phyloP scores from a whole-genome alignment of 768 basidiomycete species.

The Leccinum broughii region DNA sequence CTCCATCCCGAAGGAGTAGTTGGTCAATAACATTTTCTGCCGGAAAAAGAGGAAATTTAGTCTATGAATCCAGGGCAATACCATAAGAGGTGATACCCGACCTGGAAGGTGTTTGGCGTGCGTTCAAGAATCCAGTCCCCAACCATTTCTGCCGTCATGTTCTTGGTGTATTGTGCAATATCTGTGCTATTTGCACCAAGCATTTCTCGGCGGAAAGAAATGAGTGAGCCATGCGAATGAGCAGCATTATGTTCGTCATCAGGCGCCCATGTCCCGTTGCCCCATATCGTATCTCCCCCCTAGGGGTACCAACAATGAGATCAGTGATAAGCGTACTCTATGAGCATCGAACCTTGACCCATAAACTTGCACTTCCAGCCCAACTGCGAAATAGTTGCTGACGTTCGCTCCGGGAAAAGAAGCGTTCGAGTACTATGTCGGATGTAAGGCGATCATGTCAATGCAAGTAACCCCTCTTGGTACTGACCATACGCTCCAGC shows the following conservation, averaged over 20 bases:
- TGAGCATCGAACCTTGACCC: slow-evolving; percentile 75
- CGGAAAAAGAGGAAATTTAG: not conserved
- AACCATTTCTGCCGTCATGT: slow-evolving; percentile 80
- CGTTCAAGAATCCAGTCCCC: slow-evolving; percentile 79
- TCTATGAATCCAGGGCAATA: not conserved
- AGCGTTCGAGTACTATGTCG: slow-evolving; percentile 68
- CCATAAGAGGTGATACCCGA: slow-evolving; percentile 29
- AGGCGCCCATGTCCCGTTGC: slow-evolving; percentile 69
- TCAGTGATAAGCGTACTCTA: not conserved
- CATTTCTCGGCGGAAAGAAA: slow-evolving; percentile 64
- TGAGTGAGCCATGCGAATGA: slow-evolving; percentile 77
- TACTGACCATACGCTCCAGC: slow-evolving; percentile 71
- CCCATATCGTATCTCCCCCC: slow-evolving; percentile 88
- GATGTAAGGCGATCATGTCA: not conserved
- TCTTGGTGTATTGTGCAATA: slow-evolving; percentile 36
- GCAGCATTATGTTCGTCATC: slow-evolving; percentile 62
- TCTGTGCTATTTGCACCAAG: slow-evolving; percentile 3
- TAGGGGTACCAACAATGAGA: slow-evolving; percentile 28
- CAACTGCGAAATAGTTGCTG: slow-evolving; percentile 90
- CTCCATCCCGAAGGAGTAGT: slow-evolving; percentile 91
- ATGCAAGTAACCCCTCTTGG: not conserved
- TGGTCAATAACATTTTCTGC: slow-evolving; percentile 74
- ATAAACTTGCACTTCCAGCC: slow-evolving; percentile 93
- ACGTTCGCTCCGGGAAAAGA: slow-evolving; percentile 89
- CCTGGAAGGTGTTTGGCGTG: slow-evolving; percentile 82